Conservation (phyloP, 208 protist genomes). For the Lotmaria passim region DNA sequence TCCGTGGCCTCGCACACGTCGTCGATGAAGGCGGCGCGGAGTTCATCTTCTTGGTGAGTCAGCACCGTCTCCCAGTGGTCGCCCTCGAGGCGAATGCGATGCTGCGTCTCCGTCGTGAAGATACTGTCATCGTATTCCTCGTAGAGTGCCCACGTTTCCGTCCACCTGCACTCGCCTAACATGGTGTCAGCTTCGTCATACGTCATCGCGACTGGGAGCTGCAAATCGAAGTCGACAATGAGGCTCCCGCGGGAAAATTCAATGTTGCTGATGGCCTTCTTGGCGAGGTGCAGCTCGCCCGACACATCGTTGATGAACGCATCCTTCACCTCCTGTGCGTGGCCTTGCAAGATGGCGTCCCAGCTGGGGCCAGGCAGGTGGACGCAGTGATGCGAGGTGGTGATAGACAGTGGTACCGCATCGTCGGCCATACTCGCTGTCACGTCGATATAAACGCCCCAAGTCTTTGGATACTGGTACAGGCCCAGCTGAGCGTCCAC, state of each 20-base stretch:
- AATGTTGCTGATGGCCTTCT: slow-evolving; percentile 18
- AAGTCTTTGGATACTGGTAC: slow-evolving; percentile 42
- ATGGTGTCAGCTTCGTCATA: slow-evolving; percentile 12
- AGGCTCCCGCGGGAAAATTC: slow-evolving; percentile 33
- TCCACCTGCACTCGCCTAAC: slow-evolving; percentile 17
- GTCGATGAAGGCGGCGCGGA: slow-evolving; percentile 32
- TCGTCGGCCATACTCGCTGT: background rate
- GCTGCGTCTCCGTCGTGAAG: slow-evolving; percentile 27
- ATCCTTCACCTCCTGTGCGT: background rate
- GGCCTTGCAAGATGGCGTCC: background rate
- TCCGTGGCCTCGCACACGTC: slow-evolving; percentile 38
- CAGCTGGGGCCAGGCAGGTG: slow-evolving; percentile 30
- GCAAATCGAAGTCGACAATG: slow-evolving; percentile 31
- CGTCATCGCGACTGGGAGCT: slow-evolving; percentile 12
- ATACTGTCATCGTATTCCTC: background rate
- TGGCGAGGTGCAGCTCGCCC: background rate
- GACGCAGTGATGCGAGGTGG: slow-evolving; percentile 39
- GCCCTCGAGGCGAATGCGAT: slow-evolving; percentile 49
- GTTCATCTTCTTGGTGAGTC: slow-evolving; percentile 19
- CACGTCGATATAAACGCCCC: slow-evolving; percentile 38
- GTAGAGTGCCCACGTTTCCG: slow-evolving; percentile 45
- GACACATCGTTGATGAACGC: slow-evolving; percentile 32
- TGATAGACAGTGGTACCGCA: background rate
- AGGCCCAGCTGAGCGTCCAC: slow-evolving; percentile 24
- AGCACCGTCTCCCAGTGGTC: slow-evolving; percentile 47